Conservation (phyloP, 345 rosid genomes). For the Zanthoxylum bungeanum region DNA sequence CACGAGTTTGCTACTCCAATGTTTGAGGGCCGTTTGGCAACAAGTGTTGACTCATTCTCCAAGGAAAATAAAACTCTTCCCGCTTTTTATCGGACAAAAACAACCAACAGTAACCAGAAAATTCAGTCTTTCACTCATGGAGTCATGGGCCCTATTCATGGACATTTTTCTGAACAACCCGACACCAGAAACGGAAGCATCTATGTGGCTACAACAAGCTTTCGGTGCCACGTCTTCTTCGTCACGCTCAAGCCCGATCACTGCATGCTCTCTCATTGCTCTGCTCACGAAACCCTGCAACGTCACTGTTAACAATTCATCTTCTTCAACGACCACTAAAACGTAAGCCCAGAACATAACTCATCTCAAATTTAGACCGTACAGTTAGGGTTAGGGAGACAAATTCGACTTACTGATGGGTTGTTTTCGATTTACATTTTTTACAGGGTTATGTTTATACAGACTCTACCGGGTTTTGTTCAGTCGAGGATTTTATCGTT, state of each 20-base stretch:
- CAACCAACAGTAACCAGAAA: neutral
- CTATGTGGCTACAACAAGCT: conserved; percentile 57
- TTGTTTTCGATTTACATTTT: neutral
- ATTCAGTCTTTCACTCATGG: conserved; percentile 31
- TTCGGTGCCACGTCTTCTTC: conserved; percentile 31
- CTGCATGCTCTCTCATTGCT: conserved; percentile 58
- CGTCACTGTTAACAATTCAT: conserved; percentile 23
- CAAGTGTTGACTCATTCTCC: neutral
- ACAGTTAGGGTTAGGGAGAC: neutral
- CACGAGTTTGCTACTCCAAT: no score
- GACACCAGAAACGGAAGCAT: conserved; percentile 70
- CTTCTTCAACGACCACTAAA: conserved; percentile 29
- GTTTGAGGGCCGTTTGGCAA: conserved; percentile 4
- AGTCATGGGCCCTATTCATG: conserved; percentile 64
- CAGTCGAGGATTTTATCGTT: conserved; percentile 64
- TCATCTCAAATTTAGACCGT: neutral
- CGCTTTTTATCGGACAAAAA: neutral
- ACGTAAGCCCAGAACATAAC: conserved; percentile 30
- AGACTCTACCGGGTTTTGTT: conserved; percentile 61
- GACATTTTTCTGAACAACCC: conserved; percentile 53
- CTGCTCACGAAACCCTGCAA: conserved; percentile 39
- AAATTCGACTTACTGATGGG: conserved; percentile 4
- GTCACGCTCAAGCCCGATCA: conserved; percentile 36
- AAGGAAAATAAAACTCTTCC: neutral
- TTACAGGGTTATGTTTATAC: conserved; percentile 59